Evolutionary conservation across 2,329 filamentous ascomycete species (phyloP).

Genomic region (Trichophyton rubrum): DNA sequence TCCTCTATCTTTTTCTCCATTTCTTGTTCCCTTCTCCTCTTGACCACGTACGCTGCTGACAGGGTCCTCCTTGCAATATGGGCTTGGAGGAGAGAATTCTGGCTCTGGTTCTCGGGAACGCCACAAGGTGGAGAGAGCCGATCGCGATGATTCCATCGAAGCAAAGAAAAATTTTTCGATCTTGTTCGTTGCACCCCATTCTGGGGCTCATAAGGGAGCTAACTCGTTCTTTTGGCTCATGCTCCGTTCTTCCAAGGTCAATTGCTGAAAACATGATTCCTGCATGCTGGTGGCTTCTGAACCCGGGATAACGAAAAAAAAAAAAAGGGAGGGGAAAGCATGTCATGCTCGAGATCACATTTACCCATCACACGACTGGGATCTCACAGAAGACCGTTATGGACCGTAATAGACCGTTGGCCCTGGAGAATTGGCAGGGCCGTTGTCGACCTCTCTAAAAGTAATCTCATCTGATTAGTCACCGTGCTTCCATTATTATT

Average conservation of each 20-base stretch:
- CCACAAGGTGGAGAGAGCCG: not conserved
- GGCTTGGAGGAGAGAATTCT: not conserved
- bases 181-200: not conserved
- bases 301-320: not conserved
- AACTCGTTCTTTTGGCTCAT: not conserved
- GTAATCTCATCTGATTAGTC: not conserved
- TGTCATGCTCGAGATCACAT: not conserved
- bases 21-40: too few relatives aligned
- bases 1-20: not conserved
- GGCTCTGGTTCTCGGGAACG: conserved; percentile 4
- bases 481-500: not conserved
- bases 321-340: not conserved
- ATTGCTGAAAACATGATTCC: not conserved
- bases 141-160: not conserved
- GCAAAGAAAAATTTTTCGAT: not conserved
- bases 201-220: too few relatives aligned
- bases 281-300: not conserved
- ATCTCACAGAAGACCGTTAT: not conserved
- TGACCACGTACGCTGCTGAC: not conserved
- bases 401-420: not conserved
- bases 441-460: not conserved
- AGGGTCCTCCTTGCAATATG: not conserved
- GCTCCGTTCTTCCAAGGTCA: not conserved
- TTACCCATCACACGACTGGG: not conserved
- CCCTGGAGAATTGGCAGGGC: not conserved